Evolutionary conservation across 257 asterid genomes (phyloP).

Genomic region (Solanum habrochaites): DNA sequence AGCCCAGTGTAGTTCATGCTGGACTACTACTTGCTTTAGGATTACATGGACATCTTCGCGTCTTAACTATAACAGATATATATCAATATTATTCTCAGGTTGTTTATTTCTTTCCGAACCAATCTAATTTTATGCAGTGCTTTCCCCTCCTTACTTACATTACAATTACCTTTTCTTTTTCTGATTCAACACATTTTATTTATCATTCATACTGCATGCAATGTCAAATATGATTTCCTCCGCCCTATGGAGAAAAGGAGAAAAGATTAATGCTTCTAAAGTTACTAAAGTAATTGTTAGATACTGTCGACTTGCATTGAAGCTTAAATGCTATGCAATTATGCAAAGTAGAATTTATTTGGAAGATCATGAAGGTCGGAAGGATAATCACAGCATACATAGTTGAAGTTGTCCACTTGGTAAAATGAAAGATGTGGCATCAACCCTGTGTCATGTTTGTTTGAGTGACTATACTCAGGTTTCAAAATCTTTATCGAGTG

Average conservation of each 20-base stretch:
- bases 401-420: background rate
- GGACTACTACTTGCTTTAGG: constrained; percentile 98
- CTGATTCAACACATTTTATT: background rate
- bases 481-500: background rate
- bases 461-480: background rate
- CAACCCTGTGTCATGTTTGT: background rate
- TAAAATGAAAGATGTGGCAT: background rate
- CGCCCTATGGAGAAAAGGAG: background rate
- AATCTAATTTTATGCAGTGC: background rate
- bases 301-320: background rate
- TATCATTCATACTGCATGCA: background rate
- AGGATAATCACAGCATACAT: background rate
- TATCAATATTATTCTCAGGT: constrained; percentile 86
- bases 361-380: background rate
- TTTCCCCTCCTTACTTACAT: background rate
- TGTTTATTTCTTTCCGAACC: background rate
- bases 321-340: background rate
- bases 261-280: background rate
- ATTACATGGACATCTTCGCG: constrained; percentile 90
- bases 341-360: background rate
- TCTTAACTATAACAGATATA: constrained; percentile 65
- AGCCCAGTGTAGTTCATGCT: constrained; percentile 87
- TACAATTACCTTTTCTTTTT: background rate
- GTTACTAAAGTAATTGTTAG: background rate
- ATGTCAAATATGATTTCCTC: background rate